Evolutionary conservation across 495 filamentous ascomycete species (phyloP), one percentile per base, ranked within the genome.

Genomic region (Hyaloscypha finlandica): DNA sequence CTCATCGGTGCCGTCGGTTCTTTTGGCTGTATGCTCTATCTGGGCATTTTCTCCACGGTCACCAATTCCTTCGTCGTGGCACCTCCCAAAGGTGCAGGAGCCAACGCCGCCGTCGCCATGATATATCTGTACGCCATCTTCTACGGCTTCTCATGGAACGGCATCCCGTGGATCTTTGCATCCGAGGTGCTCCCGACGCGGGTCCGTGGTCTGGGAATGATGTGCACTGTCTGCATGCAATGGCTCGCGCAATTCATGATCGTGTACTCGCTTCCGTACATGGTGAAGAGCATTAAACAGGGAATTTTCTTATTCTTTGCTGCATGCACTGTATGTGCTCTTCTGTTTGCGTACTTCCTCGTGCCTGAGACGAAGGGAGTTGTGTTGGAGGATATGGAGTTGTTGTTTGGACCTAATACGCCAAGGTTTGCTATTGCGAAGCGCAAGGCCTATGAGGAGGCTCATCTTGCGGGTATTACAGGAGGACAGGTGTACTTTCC

Each of bases 381-480:
- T 42, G 73, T 84, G 39, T 79, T 90, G 9, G 87, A 90, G 74
- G 86, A 89, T 69, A 89, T 89, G 64, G 88, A 89, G 8, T 31
- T 29, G 53, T 29, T 56, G 19, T 56, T 56, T 56, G 53, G 53
- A 19, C 42, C 42, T 14, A 48, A 48, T 11, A 48, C 42, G 8
- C 42, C 42, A 3, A 14, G 42, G 42, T 48, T 48, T 3, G 42
- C 42, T 14, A 19, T 48, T 48, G 42, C 42, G 42, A 48, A 48
- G 42, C 9, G 42, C 11, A 48, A 48, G 42, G 42, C 42, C 16
- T 48, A 48, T 48, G 42, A 48, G 42, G 42, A 48, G 9, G 42
- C 42, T 16, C 42, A 48, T 48, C 42, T 48, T 14, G 42, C 42
- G 8, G 42, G 42, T 14, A 14, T 48, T 48, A 48, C 42, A 4